phyloP scores from a whole-genome alignment of 108 stramenopile species.

The Cyclotella baltica region DNA sequence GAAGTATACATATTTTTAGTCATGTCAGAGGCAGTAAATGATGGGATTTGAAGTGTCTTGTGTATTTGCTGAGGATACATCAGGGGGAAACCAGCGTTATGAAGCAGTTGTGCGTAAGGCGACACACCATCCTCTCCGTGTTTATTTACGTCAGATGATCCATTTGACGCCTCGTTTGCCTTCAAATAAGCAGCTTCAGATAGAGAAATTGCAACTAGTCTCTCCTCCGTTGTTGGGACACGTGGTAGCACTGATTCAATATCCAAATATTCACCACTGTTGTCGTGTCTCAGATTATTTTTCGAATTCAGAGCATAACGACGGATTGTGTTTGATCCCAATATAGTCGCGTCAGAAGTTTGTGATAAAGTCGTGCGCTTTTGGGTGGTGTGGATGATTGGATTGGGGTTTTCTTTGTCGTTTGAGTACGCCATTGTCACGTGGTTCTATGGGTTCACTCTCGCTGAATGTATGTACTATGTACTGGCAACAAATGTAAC shows the following conservation, averaged over 20 bases:
- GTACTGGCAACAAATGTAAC: too few relatives aligned
- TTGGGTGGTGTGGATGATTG: constrained; percentile 40
- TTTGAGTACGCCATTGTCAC: constrained; percentile 5
- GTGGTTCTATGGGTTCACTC: too few relatives aligned
- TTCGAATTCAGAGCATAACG: constrained; percentile 36
- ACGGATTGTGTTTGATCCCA: constrained; percentile 37
- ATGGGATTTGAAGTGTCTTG: constrained; percentile 37
- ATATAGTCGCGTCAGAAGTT: constrained; percentile 7
- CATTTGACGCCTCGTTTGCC: not conserved
- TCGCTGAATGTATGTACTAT: too few relatives aligned
- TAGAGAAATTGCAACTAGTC: constrained; percentile 47
- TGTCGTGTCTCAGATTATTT: not conserved
- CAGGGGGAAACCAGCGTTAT: constrained; percentile 46
- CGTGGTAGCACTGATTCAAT: constrained; percentile 6
- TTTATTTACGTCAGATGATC: too few relatives aligned
- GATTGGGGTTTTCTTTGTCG: constrained; percentile 58
- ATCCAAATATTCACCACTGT: not conserved
- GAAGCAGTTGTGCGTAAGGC: constrained; percentile 32
- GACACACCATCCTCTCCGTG: not conserved
- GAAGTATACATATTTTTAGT: not conserved
- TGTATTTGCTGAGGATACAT: constrained; percentile 47
- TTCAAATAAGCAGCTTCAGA: constrained; percentile 42
- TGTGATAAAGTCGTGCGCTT: constrained; percentile 18
- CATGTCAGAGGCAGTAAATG: constrained; percentile 29
- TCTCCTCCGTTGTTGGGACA: constrained; percentile 42